phyloP scores from a whole-genome alignment of 257 asterid species.

The Nicotiana tabacum region DNA sequence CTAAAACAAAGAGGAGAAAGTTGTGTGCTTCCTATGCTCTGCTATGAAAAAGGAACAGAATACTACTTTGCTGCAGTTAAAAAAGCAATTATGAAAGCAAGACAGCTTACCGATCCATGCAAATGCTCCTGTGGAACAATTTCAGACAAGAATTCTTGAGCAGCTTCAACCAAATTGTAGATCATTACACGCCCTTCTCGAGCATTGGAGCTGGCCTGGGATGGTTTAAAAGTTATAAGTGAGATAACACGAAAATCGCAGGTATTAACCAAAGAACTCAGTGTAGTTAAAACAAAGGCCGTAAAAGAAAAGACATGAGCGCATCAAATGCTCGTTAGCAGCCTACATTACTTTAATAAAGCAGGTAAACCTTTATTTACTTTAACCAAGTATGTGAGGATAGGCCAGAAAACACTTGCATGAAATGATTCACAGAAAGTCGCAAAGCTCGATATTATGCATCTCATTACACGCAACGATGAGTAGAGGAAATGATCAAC shows the following conservation, averaged over 20 bases:
- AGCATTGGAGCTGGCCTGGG: constrained; percentile 86
- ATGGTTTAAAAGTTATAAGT: constrained; percentile 12
- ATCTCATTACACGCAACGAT: neutral
- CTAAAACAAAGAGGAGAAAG: neutral
- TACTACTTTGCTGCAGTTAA: neutral
- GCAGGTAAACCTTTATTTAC: neutral
- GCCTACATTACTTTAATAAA: neutral
- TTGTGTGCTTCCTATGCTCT: neutral
- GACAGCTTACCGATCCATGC: constrained; percentile 51
- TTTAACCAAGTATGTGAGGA: neutral
- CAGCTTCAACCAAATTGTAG: constrained; percentile 96
- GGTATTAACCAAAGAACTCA: neutral
- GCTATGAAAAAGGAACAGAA: neutral
- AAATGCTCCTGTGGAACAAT: constrained; percentile 53
- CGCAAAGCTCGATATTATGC: neutral
- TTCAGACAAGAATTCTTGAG: constrained; percentile 97
- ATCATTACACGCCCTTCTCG: constrained; percentile 99
- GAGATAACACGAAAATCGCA: neutral
- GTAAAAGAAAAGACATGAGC: neutral
- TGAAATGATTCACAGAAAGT: neutral
- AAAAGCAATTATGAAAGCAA: constrained; percentile 13
- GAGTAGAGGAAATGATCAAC: neutral
- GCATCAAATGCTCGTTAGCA: neutral
- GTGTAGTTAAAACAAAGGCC: neutral
- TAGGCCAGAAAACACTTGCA: neutral